Conservation (phyloP, 2,329 filamentous ascomycete species). For the Colletotrichum lupini region DNA sequence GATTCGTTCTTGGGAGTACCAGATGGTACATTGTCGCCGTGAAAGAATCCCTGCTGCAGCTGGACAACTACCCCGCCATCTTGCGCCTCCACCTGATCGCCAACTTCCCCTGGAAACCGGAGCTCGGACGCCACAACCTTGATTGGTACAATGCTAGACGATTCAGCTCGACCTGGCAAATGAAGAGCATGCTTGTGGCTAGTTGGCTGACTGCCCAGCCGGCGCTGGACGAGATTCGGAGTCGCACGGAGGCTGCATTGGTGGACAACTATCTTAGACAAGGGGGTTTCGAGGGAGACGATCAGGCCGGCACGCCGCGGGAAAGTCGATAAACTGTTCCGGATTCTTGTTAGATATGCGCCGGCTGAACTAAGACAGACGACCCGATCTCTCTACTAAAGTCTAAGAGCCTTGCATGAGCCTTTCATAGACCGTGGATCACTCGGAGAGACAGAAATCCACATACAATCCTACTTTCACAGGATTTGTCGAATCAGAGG, state of each 20-base stretch:
- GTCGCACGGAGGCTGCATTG: slow-evolving; percentile 32
- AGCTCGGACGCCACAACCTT: slow-evolving; percentile 19
- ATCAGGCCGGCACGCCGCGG: neutral
- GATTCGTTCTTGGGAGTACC: slow-evolving; percentile 37
- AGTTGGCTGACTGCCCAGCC: slow-evolving; percentile 39
- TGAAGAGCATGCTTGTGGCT: slow-evolving; percentile 38
- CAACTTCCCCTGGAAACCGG: slow-evolving; percentile 39
- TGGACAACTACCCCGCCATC: slow-evolving; percentile 37
- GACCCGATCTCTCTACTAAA: no score
- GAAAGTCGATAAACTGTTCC: neutral
- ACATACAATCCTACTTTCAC: no score
- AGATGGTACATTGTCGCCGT: slow-evolving; percentile 37
- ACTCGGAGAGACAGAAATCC: no score
- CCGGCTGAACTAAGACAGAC: neutral
- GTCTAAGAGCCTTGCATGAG: no score
- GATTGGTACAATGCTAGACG: slow-evolving; percentile 32
- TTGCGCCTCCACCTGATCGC: slow-evolving; percentile 38
- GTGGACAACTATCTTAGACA: slow-evolving; percentile 15
- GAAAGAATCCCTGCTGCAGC: slow-evolving; percentile 37
- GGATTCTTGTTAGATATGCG: neutral
- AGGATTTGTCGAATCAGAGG: no score
- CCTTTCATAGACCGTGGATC: no score
- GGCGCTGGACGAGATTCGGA: slow-evolving; percentile 37
- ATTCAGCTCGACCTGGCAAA: slow-evolving; percentile 34
- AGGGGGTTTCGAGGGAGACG: neutral